Conservation (phyloP, 75 land plant species). For the Azolla pinnata region DNA sequence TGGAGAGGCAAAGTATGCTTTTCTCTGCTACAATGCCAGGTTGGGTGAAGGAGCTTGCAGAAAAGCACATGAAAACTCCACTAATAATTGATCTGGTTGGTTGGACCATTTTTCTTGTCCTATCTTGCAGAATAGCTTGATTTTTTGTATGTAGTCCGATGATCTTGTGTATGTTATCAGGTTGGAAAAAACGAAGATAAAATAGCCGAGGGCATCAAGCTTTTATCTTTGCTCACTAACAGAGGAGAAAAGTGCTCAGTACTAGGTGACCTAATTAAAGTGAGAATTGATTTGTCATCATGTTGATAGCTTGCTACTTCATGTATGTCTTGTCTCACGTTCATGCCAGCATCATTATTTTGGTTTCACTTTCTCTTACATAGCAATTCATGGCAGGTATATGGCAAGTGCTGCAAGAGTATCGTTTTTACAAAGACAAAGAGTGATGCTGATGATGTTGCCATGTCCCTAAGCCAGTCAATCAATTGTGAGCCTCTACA, state of each 20-base stretch:
- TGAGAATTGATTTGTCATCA: too few species aligned
- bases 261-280: slow-evolving; percentile 61
- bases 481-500: slow-evolving; percentile 77
- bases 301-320: neutral
- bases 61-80: slow-evolving; percentile 44
- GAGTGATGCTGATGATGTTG: slow-evolving; percentile 85
- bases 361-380: neutral
- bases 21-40: slow-evolving; percentile 79
- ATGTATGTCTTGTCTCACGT: neutral
- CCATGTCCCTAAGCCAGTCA: slow-evolving; percentile 42
- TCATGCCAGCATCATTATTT: neutral
- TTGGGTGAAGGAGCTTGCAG: slow-evolving; percentile 45
- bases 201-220: slow-evolving; percentile 82
- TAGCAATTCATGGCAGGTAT: slow-evolving; percentile 63
- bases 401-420: slow-evolving; percentile 84
- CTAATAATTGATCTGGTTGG: slow-evolving; percentile 62
- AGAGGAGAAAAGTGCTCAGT: slow-evolving; percentile 52
- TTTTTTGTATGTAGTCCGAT: neutral
- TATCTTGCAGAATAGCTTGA: too few species aligned
- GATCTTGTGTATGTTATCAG: slow-evolving; percentile 18
- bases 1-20: slow-evolving; percentile 54
- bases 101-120: too few species aligned
- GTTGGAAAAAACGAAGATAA: slow-evolving; percentile 81
- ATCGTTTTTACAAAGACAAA: slow-evolving; percentile 85
- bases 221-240: slow-evolving; percentile 52